Evolutionary conservation across 768 basidiomycete species (phyloP).

Genomic region (Boletus rubroflammeus): DNA sequence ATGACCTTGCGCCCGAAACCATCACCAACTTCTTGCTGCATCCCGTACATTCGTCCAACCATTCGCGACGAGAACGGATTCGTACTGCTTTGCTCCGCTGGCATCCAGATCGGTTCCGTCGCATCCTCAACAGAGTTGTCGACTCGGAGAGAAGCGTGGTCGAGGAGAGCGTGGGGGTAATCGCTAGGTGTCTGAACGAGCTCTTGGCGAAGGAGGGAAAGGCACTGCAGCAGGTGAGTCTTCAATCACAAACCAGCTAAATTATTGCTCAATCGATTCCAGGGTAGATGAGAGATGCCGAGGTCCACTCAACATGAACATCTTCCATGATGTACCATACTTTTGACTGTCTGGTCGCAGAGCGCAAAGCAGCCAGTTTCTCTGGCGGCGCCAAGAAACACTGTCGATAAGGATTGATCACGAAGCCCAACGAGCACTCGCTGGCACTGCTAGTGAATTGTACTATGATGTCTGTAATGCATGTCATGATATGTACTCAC

Average conservation of each 20-base stretch:
- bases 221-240: slow-evolving; percentile 18
- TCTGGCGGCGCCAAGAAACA: slow-evolving; percentile 15
- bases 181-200: slow-evolving; percentile 67
- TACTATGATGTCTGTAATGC: slow-evolving; percentile 18
- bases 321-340: not conserved
- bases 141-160: slow-evolving; percentile 51
- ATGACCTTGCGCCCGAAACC: slow-evolving; percentile 52
- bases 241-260: not conserved
- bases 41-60: slow-evolving; percentile 54
- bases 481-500: slow-evolving; percentile 2
- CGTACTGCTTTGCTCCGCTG: slow-evolving; percentile 65
- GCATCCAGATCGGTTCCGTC: slow-evolving; percentile 77
- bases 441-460: slow-evolving; percentile 9
- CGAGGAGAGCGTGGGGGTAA: slow-evolving; percentile 60
- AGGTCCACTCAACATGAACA: not conserved
- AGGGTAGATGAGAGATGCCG: slow-evolving; percentile 20
- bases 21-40: slow-evolving; percentile 62
- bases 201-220: slow-evolving; percentile 44
- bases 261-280: not conserved
- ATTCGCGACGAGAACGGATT: slow-evolving; percentile 62
- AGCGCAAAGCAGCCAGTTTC: slow-evolving; percentile 7
- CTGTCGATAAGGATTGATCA: slow-evolving; percentile 10
- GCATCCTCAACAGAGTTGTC: slow-evolving; percentile 49
- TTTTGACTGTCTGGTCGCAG: not conserved
- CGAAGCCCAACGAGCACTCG: slow-evolving; percentile 8